These are phyloP conservation scores for Chlorella sp. DNA, from an alignment of 139 green algal species.

Conservation along the genomic window DNA sequence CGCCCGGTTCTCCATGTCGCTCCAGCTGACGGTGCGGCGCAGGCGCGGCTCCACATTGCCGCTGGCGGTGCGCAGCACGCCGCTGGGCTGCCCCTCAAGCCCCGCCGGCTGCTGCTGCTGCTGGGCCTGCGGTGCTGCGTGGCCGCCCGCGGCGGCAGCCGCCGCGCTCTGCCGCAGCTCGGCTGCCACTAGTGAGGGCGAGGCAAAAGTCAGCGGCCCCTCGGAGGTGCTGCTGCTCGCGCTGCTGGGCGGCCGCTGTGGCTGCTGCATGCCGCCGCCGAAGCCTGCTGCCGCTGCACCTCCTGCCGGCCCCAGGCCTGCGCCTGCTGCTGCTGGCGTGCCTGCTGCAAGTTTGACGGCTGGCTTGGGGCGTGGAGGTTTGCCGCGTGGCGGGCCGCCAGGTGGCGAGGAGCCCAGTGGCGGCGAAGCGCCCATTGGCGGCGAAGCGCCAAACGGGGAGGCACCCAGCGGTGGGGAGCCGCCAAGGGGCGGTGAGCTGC, in stretches of 20 bases:
- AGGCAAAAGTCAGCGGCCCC: conserved; percentile 9
- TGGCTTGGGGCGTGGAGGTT: background rate
- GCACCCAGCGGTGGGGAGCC: background rate
- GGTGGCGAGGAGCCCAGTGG: background rate
- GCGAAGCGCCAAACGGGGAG: background rate
- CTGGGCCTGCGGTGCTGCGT: background rate
- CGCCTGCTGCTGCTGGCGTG: background rate
- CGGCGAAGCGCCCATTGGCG: background rate
- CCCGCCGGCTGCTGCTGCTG: background rate
- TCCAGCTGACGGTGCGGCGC: conserved; percentile 23
- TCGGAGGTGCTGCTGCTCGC: background rate
- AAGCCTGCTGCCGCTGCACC: background rate
- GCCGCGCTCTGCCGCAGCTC: conserved; percentile 1
- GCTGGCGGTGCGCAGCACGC: conserved; percentile 1
- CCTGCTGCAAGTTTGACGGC: background rate
- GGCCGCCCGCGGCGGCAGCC: background rate
- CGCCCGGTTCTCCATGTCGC: background rate
- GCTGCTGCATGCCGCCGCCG: background rate
- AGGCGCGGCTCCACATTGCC: background rate
- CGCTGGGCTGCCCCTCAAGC: background rate
- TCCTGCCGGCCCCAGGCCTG: too few relatives aligned
- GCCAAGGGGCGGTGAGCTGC: background rate
- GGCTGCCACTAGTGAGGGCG: background rate
- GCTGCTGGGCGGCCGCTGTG: background rate
- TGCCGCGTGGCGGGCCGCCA: background rate